These are phyloP conservation scores for Malassezia obtusa DNA, from an alignment of 1,284 basidiomycete species.

Conservation along the genomic window DNA sequence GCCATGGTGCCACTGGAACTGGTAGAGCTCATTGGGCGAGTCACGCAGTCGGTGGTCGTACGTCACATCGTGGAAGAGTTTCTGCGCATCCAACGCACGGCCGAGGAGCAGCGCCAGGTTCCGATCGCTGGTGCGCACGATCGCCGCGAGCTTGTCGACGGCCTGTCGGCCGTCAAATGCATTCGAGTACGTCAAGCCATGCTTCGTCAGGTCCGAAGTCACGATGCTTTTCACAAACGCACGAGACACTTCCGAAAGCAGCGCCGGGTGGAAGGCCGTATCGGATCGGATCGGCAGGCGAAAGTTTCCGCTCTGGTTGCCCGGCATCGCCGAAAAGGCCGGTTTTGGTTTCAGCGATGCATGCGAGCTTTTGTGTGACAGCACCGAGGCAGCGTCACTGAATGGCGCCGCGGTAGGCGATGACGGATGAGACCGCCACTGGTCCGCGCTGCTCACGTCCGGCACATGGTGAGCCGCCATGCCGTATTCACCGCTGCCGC, in stretches of 20 bases:
- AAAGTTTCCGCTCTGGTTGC: too few relatives aligned
- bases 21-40: conserved; percentile 79
- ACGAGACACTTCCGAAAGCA: conserved; percentile 85
- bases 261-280: conserved; percentile 62
- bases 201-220: conserved; percentile 73
- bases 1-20: conserved; percentile 55
- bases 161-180: conserved; percentile 94
- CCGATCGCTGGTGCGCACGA: conserved; percentile 95
- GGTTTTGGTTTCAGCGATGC: background rate
- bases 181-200: conserved; percentile 89
- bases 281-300: conserved; percentile 51
- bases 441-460: background rate
- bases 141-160: conserved; percentile 88
- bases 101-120: conserved; percentile 89
- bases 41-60: conserved; percentile 94
- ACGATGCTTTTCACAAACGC: conserved; percentile 76
- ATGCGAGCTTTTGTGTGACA: background rate
- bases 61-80: conserved; percentile 98
- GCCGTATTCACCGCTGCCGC: too few relatives aligned
- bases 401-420: background rate
- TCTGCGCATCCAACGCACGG: conserved; percentile 89
- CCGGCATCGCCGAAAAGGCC: background rate
- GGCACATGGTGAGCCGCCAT: too few relatives aligned
- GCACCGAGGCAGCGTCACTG: background rate
- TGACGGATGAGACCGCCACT: background rate